Percentiles rank a stretch among this genome's conserved stretches.
Conservation (phyloP, 1,284 basidiomycete species). For the Uromyces viciae-fabae region DNA sequence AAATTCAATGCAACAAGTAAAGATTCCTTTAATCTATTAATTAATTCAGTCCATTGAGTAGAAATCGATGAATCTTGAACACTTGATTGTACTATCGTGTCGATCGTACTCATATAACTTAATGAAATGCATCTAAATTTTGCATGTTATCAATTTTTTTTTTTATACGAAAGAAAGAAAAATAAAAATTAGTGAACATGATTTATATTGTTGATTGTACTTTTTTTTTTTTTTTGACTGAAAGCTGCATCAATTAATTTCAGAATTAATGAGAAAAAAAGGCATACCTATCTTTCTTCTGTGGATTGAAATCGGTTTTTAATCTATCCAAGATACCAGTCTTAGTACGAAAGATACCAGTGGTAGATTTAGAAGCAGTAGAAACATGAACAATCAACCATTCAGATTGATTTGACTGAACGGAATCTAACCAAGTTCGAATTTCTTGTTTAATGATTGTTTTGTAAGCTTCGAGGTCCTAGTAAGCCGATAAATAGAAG, state of each 20-base stretch:
- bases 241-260: not conserved
- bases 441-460: conserved; percentile 74
- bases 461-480: conserved; percentile 84
- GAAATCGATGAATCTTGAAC: conserved; percentile 68
- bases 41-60: conserved; percentile 79
- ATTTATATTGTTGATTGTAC: not conserved
- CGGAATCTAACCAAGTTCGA: conserved; percentile 76
- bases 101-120: conserved; percentile 54
- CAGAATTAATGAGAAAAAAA: not conserved
- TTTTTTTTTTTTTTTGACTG: too few relatives aligned
- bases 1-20: conserved; percentile 75
- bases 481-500: not conserved
- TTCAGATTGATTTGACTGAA: conserved; percentile 74
- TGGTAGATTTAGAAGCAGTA: conserved; percentile 50
- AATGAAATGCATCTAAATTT: conserved; percentile 72
- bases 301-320: conserved; percentile 82
- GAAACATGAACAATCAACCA: conserved; percentile 84
- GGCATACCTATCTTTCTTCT: conserved; percentile 75
- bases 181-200: too few relatives aligned
- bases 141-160: too few relatives aligned
- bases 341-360: conserved; percentile 73
- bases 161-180: too few relatives aligned
- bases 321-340: conserved; percentile 83
- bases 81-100: conserved; percentile 60
- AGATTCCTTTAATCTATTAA: conserved; percentile 83